Base-by-base conservation (phyloP, 495 filamentous ascomycete genomes). In the Neurospora tetraspora region DNA sequence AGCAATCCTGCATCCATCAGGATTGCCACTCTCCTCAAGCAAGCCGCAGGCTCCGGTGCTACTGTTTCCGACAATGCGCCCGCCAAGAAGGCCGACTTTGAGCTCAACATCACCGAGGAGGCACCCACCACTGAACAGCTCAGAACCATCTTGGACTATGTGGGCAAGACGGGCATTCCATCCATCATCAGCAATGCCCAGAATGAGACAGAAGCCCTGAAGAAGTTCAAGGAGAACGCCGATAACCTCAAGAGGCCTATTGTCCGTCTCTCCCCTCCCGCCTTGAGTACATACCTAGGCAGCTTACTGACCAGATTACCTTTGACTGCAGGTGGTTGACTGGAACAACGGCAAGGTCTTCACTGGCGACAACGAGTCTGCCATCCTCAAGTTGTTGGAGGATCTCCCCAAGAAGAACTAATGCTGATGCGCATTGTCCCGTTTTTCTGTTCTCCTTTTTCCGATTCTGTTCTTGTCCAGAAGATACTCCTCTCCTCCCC, bases 341-440 rank as follows among this genome's bases (percentile, higher is more conserved):
- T 99, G 96, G 96, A 90, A 91, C 74, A 93, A 94, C 82, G 96
- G 96, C 71, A 89, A 88, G 78, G 94, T 90, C 77, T 87, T 92
- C 38, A 84, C 88, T 70, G 92, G 93, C 8, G 91, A 91, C 68
- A 87, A 91, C 74, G 89, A 95, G 83, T 94, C 93, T 14, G 92
- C 93, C 82, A 96, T 97, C 68, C 79, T 96, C 76, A 90, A 89
- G 77, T 88, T 97, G 86, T 81, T 97, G 20, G 84, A 87, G 23
- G 76, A 72, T 45, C 83, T 90, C 72, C 79, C 86, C 72, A 86
- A 87, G 39, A 86, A 88, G 75, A 78, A 87, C 74, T 82, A 77
- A 43, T 71, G 73, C 11, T 45, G 53, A 16, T 65, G 12, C 27
- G 27, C 53, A 34, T 16, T 65, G 14, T 23, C 40, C 11, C 8